A percentile compares a stretch with the other conserved stretches of the same genome.
Evolutionary conservation across 2,329 filamentous ascomycete genomes (phyloP).

Genomic region (Nothophaeocryptopus gaeumannii): DNA sequence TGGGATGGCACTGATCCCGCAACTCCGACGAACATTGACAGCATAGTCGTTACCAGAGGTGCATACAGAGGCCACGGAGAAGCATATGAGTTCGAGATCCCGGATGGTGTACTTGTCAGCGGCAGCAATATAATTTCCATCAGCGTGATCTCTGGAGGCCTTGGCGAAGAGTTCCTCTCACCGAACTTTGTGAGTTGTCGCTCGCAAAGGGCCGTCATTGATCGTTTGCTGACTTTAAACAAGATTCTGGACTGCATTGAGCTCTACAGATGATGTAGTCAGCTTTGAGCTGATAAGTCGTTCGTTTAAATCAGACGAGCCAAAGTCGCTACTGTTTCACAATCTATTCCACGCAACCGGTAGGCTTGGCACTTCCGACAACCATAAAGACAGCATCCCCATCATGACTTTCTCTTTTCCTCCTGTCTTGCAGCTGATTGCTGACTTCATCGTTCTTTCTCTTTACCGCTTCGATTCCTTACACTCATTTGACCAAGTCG

Average conservation of each 20-base stretch:
- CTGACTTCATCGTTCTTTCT: too few relatives aligned
- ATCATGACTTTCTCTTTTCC: too few relatives aligned
- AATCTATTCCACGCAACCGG: too few relatives aligned
- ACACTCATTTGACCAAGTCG: too few relatives aligned
- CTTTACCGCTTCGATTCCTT: too few relatives aligned
- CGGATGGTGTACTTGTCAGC: slow-evolving; percentile 2
- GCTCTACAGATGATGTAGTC: slow-evolving; percentile 2
- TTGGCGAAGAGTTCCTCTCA: slow-evolving; percentile 7
- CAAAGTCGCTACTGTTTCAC: too few relatives aligned
- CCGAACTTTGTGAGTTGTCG: slow-evolving; percentile 17
- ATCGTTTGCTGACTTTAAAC: background rate
- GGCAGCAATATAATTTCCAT: slow-evolving; percentile 13
- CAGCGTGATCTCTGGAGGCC: slow-evolving; percentile 10
- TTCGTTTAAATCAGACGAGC: too few relatives aligned
- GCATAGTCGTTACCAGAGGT: slow-evolving; percentile 17
- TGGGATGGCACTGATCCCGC: slow-evolving; percentile 6
- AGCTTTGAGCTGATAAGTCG: too few relatives aligned
- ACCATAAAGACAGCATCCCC: too few relatives aligned
- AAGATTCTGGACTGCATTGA: slow-evolving; percentile 22
- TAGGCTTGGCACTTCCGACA: too few relatives aligned
- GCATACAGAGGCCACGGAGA: slow-evolving; percentile 18
- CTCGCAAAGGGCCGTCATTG: background rate
- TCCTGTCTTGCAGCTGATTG: too few relatives aligned
- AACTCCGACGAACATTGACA: slow-evolving; percentile 13
- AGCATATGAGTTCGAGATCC: slow-evolving; percentile 14